Evolutionary conservation across 441 rosid species (phyloP), one percentile per base, ranked within the genome.

Genomic region (Theobroma grandiflorum): DNA sequence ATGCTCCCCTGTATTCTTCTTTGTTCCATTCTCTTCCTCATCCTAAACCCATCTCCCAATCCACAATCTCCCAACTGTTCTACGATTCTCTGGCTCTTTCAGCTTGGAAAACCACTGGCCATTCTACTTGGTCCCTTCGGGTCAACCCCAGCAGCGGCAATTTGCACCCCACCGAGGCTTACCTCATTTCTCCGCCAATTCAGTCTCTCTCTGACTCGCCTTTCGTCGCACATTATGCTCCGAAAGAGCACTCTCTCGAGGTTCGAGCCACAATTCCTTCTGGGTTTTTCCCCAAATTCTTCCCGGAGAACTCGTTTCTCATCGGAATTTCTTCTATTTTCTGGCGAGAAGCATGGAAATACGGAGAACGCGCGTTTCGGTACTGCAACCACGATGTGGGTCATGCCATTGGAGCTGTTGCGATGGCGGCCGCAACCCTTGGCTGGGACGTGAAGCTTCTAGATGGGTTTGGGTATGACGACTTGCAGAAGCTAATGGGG

Each of bases 301-400:
- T 91, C 69, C 96, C 96, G 0, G 75, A 69, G 0, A 78, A 88
- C 62, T 91, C 92, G 12, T 93, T 95, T 81, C 87, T 95, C 62
- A 75, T 95, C 6, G 97, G 93, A 0, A 14, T 95, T 74, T 87
- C 95, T 62, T 95, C 98, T 0, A 88, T 95, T 52, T 91, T 95
- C 72, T 95, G 98, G 98, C 91, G 96, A 4, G 98, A 95, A 83
- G 98, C 98, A 5, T 95, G 98, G 98, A 93, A 95, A 85, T 95
- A 95, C 76, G 98, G 98, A 2, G 97, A 95, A 62, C 89, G 98
- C 2, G 97, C 96, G 16, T 90, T 93, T 78, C 77, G 97, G 66
- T 93, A 95, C 85, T 95, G 95, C 57, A 95, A 93, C 79, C 98
- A 95, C 65, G 98, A 93, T 70, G 93, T 93, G 16, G 98, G 98